Evolutionary conservation across 352 stramenopile species (phyloP).

Genomic region (Globisporangium yorkense): DNA sequence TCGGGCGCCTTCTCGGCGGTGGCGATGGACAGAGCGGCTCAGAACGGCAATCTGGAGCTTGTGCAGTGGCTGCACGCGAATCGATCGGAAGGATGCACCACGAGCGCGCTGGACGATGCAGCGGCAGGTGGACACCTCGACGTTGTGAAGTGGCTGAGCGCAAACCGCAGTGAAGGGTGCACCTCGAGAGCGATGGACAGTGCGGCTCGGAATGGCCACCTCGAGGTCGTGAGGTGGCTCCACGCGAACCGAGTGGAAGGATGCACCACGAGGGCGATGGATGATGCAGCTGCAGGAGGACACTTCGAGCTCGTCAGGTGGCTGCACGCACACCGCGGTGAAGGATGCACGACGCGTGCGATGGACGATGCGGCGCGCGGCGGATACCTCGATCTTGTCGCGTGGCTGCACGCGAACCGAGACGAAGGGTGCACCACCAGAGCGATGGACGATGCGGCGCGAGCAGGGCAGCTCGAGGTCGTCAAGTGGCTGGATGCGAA

Average conservation of each 20-base stretch:
- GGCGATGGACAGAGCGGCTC: not conserved
- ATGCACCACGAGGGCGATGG: not conserved
- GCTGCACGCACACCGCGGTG: not conserved
- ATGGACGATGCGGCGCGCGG: not conserved
- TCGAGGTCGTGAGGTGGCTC: not conserved
- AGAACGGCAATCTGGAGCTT: not conserved
- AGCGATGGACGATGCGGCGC: not conserved
- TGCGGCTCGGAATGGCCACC: not conserved
- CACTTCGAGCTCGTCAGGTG: not conserved
- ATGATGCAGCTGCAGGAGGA: not conserved
- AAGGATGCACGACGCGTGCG: not conserved
- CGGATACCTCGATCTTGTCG: not conserved
- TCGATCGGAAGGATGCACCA: not conserved
- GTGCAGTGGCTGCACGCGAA: constrained; percentile 1
- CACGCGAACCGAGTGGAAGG: not conserved
- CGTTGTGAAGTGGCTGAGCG: not conserved
- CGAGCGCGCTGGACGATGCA: not conserved
- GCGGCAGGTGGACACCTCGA: not conserved
- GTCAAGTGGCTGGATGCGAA: constrained; percentile 1
- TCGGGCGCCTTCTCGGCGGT: not conserved
- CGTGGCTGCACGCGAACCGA: not conserved
- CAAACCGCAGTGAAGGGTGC: not conserved
- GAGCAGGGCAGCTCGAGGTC: not conserved
- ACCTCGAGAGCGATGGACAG: not conserved
- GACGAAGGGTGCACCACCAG: not conserved